These are phyloP conservation scores for Exophiala calicioides DNA, from an alignment of 2,329 filamentous ascomycete genomes.

Conservation along the genomic window DNA sequence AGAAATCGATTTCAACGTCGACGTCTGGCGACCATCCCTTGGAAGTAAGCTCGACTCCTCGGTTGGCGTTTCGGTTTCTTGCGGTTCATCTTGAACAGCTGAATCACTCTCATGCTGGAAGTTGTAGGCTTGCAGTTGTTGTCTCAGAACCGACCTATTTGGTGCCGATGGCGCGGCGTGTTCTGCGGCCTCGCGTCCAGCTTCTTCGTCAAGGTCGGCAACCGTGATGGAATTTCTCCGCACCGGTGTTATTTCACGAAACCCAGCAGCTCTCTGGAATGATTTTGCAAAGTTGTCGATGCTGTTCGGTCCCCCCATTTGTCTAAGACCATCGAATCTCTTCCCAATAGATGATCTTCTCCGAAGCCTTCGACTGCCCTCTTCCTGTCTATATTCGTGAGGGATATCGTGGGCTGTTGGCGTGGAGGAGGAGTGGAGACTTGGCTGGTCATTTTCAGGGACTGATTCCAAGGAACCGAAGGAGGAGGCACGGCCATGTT, in stretches of 20 bases:
- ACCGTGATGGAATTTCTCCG: conserved; percentile 73
- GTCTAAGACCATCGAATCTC: conserved; percentile 52
- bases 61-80: conserved; percentile 22
- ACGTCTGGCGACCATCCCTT: conserved; percentile 8
- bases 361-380: conserved; percentile 25
- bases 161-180: conserved; percentile 27
- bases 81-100: conserved; percentile 35
- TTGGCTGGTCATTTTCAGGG: conserved; percentile 31
- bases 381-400: conserved; percentile 15
- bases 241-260: conserved; percentile 77
- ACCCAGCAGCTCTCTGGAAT: conserved; percentile 87
- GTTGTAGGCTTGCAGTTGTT: conserved; percentile 33
- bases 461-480: conserved; percentile 34
- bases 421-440: conserved; percentile 21
- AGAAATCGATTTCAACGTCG: conserved; percentile 12
- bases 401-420: conserved; percentile 21
- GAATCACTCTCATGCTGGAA: conserved; percentile 19
- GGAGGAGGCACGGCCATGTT: conserved; percentile 34
- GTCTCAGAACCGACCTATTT: conserved; percentile 32
- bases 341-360: conserved; percentile 45
- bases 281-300: conserved; percentile 90
- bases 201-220: conserved; percentile 54
- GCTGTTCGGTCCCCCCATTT: conserved; percentile 88
- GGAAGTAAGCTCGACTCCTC: conserved; percentile 32
- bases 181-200: conserved; percentile 40